phyloP scores from a whole-genome alignment of 257 asterid genomes.

The Ajuga chamaepitys region DNA sequence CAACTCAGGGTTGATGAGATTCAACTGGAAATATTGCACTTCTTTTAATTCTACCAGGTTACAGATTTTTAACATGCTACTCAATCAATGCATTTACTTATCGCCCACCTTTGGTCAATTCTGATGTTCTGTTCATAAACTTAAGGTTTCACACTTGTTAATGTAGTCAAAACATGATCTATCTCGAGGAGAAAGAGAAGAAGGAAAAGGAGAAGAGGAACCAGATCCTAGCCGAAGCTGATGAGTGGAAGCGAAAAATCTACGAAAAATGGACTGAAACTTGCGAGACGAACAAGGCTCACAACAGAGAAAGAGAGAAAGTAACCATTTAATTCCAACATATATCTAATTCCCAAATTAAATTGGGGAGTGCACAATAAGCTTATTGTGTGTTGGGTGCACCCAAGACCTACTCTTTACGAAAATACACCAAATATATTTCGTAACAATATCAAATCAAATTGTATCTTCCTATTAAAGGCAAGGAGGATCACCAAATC shows the following conservation, averaged over 20 bases:
- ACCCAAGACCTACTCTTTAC: no score
- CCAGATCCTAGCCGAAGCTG: slow-evolving; percentile 81
- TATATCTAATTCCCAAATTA: background rate
- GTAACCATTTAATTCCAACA: slow-evolving; percentile 32
- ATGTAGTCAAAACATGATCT: slow-evolving; percentile 67
- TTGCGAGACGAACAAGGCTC: slow-evolving; percentile 56
- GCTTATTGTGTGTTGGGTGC: no score
- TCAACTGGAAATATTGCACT: background rate
- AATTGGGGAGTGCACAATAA: no score
- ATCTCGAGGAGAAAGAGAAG: no score
- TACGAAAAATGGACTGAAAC: slow-evolving; percentile 60
- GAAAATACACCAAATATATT: no score
- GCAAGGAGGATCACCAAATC: no score
- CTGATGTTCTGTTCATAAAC: background rate
- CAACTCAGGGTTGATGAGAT: background rate
- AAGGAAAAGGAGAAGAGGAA: slow-evolving; percentile 77
- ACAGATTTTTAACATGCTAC: background rate
- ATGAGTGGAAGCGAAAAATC: slow-evolving; percentile 66
- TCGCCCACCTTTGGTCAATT: background rate
- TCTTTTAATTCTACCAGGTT: background rate
- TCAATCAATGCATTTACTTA: background rate
- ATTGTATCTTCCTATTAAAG: no score
- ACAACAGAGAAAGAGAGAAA: slow-evolving; percentile 79
- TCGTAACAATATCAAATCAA: no score
- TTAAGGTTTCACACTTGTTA: background rate